phyloP scores from a whole-genome alignment of 148 eudicot genomes.

The Fagopyrum homotropicum region DNA sequence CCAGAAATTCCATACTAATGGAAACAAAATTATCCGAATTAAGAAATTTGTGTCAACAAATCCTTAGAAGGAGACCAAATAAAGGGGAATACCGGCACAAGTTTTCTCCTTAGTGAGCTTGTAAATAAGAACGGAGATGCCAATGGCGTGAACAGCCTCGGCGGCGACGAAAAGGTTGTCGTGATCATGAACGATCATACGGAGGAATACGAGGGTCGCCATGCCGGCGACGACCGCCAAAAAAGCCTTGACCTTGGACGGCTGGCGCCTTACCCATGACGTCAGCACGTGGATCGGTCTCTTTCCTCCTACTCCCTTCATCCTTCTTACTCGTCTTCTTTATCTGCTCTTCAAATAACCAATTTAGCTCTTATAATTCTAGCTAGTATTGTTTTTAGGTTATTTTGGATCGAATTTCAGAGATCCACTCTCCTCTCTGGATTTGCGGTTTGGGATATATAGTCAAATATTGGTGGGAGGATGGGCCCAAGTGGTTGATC shows the following conservation, averaged over 20 bases:
- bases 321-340: not conserved
- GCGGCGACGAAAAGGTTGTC: constrained; percentile 89
- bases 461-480: no score
- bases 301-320: constrained; percentile 6
- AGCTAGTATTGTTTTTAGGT: not conserved
- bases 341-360: not conserved
- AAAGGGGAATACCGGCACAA: constrained; percentile 60
- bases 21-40: not conserved
- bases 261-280: constrained; percentile 41
- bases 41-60: not conserved
- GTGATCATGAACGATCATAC: constrained; percentile 72
- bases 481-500: not conserved
- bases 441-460: not conserved
- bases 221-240: constrained; percentile 70
- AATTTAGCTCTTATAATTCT: not conserved
- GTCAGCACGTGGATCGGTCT: constrained; percentile 14
- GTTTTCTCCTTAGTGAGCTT: constrained; percentile 84
- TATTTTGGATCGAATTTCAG: not conserved
- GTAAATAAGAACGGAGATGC: constrained; percentile 69
- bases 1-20: no score
- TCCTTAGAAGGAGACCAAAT: not conserved
- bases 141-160: constrained; percentile 81
- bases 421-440: not conserved
- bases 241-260: constrained; percentile 88
- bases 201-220: constrained; percentile 55